phyloP scores from a whole-genome alignment of 768 basidiomycete species.

The Termitomyces sp. region DNA sequence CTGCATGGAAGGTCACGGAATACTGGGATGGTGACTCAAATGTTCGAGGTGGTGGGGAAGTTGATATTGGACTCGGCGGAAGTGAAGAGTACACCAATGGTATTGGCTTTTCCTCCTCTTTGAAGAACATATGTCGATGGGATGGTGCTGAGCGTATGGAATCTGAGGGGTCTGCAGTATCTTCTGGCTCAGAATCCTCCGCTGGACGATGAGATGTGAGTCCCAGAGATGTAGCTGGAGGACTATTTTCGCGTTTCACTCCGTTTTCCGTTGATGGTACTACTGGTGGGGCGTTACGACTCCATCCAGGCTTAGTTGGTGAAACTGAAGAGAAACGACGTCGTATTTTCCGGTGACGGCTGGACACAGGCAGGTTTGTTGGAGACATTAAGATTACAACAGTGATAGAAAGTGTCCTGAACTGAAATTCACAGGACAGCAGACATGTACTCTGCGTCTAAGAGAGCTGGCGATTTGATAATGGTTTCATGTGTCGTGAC shows the following conservation, averaged over 20 bases:
- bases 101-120: slow-evolving; percentile 21
- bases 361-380: neutral
- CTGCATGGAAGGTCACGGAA: slow-evolving; percentile 20
- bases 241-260: slow-evolving; percentile 21
- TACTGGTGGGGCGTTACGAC: slow-evolving; percentile 22
- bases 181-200: slow-evolving; percentile 26
- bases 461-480: neutral
- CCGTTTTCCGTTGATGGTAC: slow-evolving; percentile 12
- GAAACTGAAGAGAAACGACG: slow-evolving; percentile 31
- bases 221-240: slow-evolving; percentile 18
- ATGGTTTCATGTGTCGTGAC: neutral
- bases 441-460: neutral
- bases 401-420: neutral
- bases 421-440: neutral
- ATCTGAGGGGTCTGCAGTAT: slow-evolving; percentile 12
- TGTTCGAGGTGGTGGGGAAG: slow-evolving; percentile 36
- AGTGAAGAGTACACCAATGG: slow-evolving; percentile 68
- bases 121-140: slow-evolving; percentile 15
- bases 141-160: slow-evolving; percentile 13
- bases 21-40: slow-evolving; percentile 23
- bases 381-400: neutral
- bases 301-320: slow-evolving; percentile 20
- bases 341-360: slow-evolving; percentile 26
- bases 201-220: slow-evolving; percentile 20
- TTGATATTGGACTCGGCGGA: slow-evolving; percentile 66